Evolutionary conservation across 1,139 yeast species (phyloP).

Genomic region (Nakaseomyces glabratus): DNA sequence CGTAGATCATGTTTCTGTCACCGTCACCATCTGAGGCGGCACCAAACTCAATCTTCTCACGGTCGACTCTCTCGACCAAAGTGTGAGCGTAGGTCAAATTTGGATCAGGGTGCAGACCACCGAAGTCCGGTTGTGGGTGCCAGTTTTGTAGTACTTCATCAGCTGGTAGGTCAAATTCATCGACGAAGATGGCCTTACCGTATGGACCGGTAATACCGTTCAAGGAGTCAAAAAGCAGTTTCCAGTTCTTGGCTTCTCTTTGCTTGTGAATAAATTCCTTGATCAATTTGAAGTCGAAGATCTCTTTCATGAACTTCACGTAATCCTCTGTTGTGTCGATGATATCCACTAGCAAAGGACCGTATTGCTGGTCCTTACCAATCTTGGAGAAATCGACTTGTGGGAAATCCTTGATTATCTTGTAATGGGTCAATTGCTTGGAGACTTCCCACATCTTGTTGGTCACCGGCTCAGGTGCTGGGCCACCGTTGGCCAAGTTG

Average conservation of each 20-base stretch:
- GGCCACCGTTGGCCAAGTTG: slow-evolving; percentile 92
- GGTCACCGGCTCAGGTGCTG: slow-evolving; percentile 96
- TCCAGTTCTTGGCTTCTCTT: slow-evolving; percentile 46
- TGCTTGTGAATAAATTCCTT: slow-evolving; percentile 51
- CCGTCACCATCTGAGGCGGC: slow-evolving; percentile 99
- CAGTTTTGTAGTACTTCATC: slow-evolving; percentile 64
- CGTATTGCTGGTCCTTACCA: slow-evolving; percentile 41
- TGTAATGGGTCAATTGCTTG: slow-evolving; percentile 49
- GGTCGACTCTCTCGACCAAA: slow-evolving; percentile 76
- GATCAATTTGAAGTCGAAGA: slow-evolving; percentile 82
- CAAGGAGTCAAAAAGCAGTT: slow-evolving; percentile 77
- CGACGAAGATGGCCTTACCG: slow-evolving; percentile 73
- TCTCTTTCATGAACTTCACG: slow-evolving; percentile 67
- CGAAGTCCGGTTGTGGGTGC: slow-evolving; percentile 78
- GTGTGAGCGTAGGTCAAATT: slow-evolving; percentile 90
- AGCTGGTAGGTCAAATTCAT: slow-evolving; percentile 71
- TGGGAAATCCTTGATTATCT: slow-evolving; percentile 46
- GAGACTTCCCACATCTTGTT: slow-evolving; percentile 73
- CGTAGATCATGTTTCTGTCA: slow-evolving; percentile 97
- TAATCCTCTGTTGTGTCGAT: slow-evolving; percentile 78
- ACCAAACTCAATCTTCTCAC: slow-evolving; percentile 77
- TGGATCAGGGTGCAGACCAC: slow-evolving; percentile 98
- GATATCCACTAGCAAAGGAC: slow-evolving; percentile 60
- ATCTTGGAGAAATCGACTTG: slow-evolving; percentile 50
- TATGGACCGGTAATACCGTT: slow-evolving; percentile 98